A percentile compares a stretch with the other conserved stretches of the same genome.
Conservation (phyloP, 371 early-diverging fungal genomes). For the Mortierella sp. region DNA sequence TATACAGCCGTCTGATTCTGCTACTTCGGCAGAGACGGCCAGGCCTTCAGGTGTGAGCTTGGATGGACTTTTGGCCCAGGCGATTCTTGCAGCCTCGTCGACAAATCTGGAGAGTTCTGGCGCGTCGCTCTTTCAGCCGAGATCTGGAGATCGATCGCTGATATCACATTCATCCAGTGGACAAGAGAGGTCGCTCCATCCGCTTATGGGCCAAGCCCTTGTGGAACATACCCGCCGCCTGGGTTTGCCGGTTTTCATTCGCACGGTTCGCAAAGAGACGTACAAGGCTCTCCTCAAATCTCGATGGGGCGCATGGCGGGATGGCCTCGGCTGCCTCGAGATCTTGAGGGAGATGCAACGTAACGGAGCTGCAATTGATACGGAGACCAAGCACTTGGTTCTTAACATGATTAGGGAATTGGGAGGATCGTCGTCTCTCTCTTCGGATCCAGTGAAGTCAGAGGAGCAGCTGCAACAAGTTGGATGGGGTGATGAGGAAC, state of each 20-base stretch:
- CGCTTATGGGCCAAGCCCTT: constrained; percentile 40
- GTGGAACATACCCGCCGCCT: constrained; percentile 50
- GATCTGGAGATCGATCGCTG: neutral
- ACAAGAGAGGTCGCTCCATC: constrained; percentile 26
- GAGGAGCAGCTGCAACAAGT: neutral
- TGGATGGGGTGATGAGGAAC: constrained; percentile 47
- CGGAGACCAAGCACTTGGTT: constrained; percentile 24
- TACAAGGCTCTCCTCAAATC: constrained; percentile 44
- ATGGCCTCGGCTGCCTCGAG: constrained; percentile 44
- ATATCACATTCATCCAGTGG: neutral
- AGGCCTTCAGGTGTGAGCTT: constrained; percentile 39
- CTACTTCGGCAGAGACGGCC: neutral
- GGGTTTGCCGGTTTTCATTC: constrained; percentile 41
- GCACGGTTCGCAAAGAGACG: constrained; percentile 43
- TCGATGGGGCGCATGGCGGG: constrained; percentile 42
- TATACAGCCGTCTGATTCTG: constrained; percentile 4
- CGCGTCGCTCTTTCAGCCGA: neutral
- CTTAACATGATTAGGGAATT: constrained; percentile 22
- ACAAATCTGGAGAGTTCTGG: neutral
- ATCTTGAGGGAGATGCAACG: constrained; percentile 49
- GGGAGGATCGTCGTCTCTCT: neutral
- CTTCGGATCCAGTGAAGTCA: neutral
- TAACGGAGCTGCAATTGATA: constrained; percentile 43
- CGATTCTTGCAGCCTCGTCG: constrained; percentile 28
- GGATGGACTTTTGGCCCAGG: constrained; percentile 40